phyloP scores from a whole-genome alignment of 306 rosid species.

The Cicer arietinum region DNA sequence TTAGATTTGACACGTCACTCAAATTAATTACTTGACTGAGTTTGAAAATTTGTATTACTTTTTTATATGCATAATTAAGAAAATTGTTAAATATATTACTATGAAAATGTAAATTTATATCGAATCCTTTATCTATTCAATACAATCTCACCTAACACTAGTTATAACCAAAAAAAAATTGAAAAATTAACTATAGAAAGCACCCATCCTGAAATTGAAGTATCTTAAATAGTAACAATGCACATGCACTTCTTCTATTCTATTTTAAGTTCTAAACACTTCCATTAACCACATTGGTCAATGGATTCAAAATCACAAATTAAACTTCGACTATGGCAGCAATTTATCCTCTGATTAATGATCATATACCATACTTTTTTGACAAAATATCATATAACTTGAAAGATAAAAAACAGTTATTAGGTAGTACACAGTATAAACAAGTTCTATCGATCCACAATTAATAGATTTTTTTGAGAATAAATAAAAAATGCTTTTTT shows the following conservation, averaged over 20 bases:
- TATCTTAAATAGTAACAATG: not conserved
- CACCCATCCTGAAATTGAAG: conserved; percentile 31
- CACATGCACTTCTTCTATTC: not conserved
- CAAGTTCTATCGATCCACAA: no score
- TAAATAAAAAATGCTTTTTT: no score
- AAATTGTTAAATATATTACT: not conserved
- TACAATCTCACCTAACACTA: conserved; percentile 43
- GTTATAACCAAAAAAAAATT: conserved; percentile 36
- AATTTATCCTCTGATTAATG: no score
- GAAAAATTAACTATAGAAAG: conserved; percentile 35
- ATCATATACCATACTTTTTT: no score
- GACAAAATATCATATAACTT: no score
- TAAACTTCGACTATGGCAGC: no score
- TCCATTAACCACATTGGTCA: no score
- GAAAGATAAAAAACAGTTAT: no score
- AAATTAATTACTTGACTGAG: conserved; percentile 13
- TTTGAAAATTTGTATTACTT: not conserved
- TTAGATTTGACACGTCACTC: conserved; percentile 41
- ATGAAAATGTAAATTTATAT: not conserved
- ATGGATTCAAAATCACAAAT: no score
- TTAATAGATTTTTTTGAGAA: no score
- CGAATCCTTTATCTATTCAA: conserved; percentile 26
- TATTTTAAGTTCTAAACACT: no score
- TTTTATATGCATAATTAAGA: not conserved
- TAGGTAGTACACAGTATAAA: no score